Evolutionary conservation across 2,329 filamentous ascomycete species (phyloP).

Genomic region (Xylariaceae sp.): DNA sequence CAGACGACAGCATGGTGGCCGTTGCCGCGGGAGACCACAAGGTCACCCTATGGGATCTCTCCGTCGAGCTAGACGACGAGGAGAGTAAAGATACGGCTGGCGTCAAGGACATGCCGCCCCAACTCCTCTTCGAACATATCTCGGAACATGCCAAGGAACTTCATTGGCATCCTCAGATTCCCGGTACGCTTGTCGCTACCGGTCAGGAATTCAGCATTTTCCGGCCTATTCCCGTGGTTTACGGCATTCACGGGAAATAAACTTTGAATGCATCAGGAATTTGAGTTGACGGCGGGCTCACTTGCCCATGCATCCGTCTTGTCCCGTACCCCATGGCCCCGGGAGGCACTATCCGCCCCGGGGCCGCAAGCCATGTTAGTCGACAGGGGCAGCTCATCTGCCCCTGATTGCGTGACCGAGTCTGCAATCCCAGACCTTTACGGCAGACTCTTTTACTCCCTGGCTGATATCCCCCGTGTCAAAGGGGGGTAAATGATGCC

Average conservation of each 20-base stretch:
- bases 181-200: constrained; percentile 81
- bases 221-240: constrained; percentile 74
- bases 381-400: too few species aligned
- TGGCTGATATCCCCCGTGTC: too few species aligned
- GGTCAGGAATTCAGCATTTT: constrained; percentile 85
- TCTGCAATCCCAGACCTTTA: too few species aligned
- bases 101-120: constrained; percentile 84
- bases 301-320: background rate
- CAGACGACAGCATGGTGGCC: constrained; percentile 90
- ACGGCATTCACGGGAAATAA: constrained; percentile 31
- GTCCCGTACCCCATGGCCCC: background rate
- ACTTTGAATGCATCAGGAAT: background rate
- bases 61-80: constrained; percentile 94
- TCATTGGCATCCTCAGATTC: constrained; percentile 97
- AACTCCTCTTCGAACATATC: constrained; percentile 94
- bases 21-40: constrained; percentile 92
- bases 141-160: constrained; percentile 91
- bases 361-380: too few species aligned
- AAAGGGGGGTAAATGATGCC: too few species aligned
- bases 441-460: too few species aligned
- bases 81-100: constrained; percentile 87
- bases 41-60: constrained; percentile 92
- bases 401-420: too few species aligned
- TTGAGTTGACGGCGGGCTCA: background rate
- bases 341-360: too few species aligned